Base-by-base conservation (phyloP, 2,329 filamentous ascomycete genomes). In the Akanthomyces dipterigenus region DNA sequence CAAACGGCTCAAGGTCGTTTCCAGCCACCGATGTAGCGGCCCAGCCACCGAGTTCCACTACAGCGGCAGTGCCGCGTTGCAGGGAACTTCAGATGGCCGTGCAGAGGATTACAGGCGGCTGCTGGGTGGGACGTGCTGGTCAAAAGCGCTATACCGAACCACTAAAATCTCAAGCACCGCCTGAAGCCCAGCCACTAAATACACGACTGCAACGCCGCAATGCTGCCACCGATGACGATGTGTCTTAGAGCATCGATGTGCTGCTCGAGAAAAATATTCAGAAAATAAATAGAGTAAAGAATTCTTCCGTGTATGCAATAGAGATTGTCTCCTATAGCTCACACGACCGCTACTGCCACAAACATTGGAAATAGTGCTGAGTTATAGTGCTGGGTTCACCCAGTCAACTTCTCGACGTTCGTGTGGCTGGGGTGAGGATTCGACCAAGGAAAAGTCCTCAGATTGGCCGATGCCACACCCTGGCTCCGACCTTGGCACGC, bases 341-440 rank as follows among this genome's bases (percentile, higher is more conserved):
- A n/a, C n/a, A n/a, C n/a, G n/a, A n/a, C n/a, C n/a, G n/a, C n/a
- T n/a, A n/a, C n/a, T n/a, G n/a, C n/a, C n/a, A 53, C 14, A 53
- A 26, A 9, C 6, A 1, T 24, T 38, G 31, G 8, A 9, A 34
- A 9, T n/a, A n/a, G n/a, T n/a, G n/a, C n/a, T n/a, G n/a, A n/a
- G n/a, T n/a, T n/a, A 9, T 34, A 34, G 8, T 34, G 11, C 31
- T 34, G 31, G 31, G 2, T 34, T 34, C 31, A 34, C 4, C 31
- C 31, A 9, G 31, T 11, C 31, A 34, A 34, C 31, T 34, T 9
- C 8, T 34, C 31, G 43, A 53, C 26, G 36, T 22, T 45, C 40
- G 40, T 4, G 57, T 60, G 57, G 57, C 57, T 60, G 57, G 57
- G 48, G 46, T 43, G 14, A 34, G 38, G 28, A 51, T 28, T 38